Evolutionary conservation across 192 early-diverging fungal species (phyloP).

Genomic region (Podila minutissima): DNA sequence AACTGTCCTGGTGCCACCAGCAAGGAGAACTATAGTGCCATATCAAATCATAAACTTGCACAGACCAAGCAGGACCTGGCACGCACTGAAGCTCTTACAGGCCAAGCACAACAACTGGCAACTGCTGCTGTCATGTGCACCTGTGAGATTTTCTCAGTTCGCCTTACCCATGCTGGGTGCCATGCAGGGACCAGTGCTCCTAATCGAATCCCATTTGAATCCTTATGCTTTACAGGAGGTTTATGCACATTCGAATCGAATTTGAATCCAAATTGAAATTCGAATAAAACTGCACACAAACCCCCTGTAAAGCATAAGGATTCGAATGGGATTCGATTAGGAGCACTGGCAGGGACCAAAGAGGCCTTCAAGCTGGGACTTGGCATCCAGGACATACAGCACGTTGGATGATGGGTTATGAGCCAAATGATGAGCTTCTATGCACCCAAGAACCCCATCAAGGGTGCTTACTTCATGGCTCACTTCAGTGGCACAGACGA

Average conservation of each 20-base stretch:
- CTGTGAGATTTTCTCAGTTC: constrained; percentile 18
- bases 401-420: constrained; percentile 18
- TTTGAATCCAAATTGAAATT: no score
- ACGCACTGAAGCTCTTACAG: not conserved
- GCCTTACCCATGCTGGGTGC: constrained; percentile 19
- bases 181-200: no score
- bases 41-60: no score
- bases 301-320: no score
- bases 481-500: constrained; percentile 12
- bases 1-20: no score
- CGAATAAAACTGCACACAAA: no score
- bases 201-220: no score
- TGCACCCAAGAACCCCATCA: constrained; percentile 9
- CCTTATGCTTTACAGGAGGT: no score
- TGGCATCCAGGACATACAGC: constrained; percentile 11
- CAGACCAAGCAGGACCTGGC: not conserved
- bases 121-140: constrained; percentile 24
- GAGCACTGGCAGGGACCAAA: constrained; percentile 2
- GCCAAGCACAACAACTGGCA: not conserved
- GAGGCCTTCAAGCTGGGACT: constrained; percentile 14
- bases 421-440: constrained; percentile 18
- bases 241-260: no score
- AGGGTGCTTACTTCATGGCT: constrained; percentile 20
- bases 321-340: no score
- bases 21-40: no score